Base-by-base conservation (phyloP, 2,329 filamentous ascomycete genomes). In the Pseudogymnoascus destructans region DNA sequence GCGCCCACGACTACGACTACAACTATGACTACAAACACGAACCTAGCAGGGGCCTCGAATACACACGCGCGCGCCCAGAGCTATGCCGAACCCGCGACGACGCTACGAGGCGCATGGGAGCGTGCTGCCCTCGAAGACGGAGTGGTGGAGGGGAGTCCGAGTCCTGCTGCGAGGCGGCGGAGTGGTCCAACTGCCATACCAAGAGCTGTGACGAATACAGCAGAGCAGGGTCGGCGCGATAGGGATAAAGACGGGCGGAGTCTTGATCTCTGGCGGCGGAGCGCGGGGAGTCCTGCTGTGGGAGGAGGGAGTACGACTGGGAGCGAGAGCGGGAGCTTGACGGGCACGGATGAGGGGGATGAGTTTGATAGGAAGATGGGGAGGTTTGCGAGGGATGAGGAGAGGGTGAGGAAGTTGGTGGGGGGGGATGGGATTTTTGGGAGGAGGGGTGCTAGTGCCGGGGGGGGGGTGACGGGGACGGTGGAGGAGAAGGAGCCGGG, bases 401-500 rank as follows among this genome's bases (percentile, higher is more conserved):
- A 52, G 27, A 42, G 59, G 27, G 35, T 40, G 36, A 32, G 19
- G n/a, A 33, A 25, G 23, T 33, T 55, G 8, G 25, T 40, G 3
- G 23, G n/a, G n/a, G 55, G 42, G 32, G 36, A 27, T 11, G 56
- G 56, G 27, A 27, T 46, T 23, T 60, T 60, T 42, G 33, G 23
- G 6, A 60, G 33, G 13, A 17, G 19, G 23, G 32, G 55, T 21
- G n/a, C 36, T 58, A 57, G 60, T 17, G 8, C 21, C 4, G 59
- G 46, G 23, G 55, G 15, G 7, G 61, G 65, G 21, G 30, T 63
- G 1, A 36, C 40, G 15, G 10, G 60, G 32, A 59, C 49, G 13
- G 56, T 17, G 32, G 49, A 17, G 1, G 64, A 65, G 57, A 65
- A 59, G 6, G 57, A 63, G 40, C 65, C 65, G 9, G 62, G 60